These are phyloP conservation scores for Durio zibethinus DNA, from an alignment of 345 rosid genomes.

Conservation along the genomic window DNA sequence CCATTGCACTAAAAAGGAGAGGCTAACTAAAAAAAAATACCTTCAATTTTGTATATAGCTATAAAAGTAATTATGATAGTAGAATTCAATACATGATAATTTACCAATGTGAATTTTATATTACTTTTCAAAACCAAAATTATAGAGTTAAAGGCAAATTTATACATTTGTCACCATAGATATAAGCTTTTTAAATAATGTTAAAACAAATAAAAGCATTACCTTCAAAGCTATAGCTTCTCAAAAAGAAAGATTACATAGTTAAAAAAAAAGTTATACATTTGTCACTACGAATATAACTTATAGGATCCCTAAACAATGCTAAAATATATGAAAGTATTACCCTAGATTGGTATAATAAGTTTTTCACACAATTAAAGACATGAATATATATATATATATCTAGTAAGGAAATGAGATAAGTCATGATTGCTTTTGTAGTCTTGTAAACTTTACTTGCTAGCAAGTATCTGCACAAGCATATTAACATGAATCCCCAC, in stretches of 20 bases:
- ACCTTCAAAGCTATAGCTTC: too few species aligned
- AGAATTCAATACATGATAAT: background rate
- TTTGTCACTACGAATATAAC: too few species aligned
- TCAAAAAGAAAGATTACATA: too few species aligned
- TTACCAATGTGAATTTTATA: background rate
- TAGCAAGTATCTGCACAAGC: constrained; percentile 67
- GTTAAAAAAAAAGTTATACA: too few species aligned
- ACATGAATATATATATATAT: constrained; percentile 75
- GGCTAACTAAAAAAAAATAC: constrained; percentile 56
- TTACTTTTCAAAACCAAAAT: background rate
- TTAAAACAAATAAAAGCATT: too few species aligned
- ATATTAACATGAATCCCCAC: background rate
- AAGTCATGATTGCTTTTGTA: constrained; percentile 64
- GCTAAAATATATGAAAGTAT: background rate
- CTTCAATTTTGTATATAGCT: background rate
- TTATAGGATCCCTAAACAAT: too few species aligned
- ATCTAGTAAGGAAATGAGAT: constrained; percentile 64
- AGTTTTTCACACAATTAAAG: constrained; percentile 66
- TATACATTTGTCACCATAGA: background rate
- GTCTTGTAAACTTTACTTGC: constrained; percentile 75
- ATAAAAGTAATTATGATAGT: too few species aligned
- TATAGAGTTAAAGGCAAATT: background rate
- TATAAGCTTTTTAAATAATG: background rate
- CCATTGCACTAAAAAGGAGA: constrained; percentile 83
- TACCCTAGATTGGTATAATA: constrained; percentile 88